phyloP scores from a whole-genome alignment of 2,329 filamentous ascomycete genomes.

The Proliferodiscus dingleyae region DNA sequence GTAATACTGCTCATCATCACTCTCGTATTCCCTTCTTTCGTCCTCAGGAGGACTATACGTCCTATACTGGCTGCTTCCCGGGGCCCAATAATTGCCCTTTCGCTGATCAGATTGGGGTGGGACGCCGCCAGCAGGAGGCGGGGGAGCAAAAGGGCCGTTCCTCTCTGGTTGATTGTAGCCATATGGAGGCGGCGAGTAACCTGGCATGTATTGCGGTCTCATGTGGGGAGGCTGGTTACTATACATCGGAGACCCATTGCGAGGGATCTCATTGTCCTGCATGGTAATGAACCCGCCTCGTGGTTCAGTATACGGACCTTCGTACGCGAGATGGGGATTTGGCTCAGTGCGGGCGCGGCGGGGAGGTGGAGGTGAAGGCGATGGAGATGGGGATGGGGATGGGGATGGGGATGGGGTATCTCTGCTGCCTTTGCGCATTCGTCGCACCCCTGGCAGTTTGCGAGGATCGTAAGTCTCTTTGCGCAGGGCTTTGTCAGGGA shows the following conservation, averaged over 20 bases:
- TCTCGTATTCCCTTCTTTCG: background rate
- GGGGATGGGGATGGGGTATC: background rate
- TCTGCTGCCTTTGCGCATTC: background rate
- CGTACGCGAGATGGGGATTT: constrained; percentile 3
- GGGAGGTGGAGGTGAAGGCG: background rate
- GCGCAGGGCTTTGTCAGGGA: constrained; percentile 21
- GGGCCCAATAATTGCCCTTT: too few species aligned
- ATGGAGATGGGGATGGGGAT: background rate
- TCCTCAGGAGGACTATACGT: too few species aligned
- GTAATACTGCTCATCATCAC: background rate
- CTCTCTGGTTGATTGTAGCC: too few species aligned
- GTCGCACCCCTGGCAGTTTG: background rate
- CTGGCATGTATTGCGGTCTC: constrained; percentile 13
- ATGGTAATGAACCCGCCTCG: background rate
- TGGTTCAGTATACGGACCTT: background rate
- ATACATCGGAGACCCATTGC: background rate
- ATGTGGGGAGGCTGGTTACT: constrained; percentile 4
- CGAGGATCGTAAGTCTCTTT: constrained; percentile 19
- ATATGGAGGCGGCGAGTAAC: background rate
- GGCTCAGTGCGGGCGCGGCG: background rate
- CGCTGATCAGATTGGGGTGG: too few species aligned
- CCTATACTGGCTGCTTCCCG: too few species aligned
- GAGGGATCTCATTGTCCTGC: constrained; percentile 1
- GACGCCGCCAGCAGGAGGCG: too few species aligned
- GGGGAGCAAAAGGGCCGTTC: too few species aligned